Base-by-base conservation (phyloP, 768 basidiomycete species). In the Tylopilus balloui region DNA sequence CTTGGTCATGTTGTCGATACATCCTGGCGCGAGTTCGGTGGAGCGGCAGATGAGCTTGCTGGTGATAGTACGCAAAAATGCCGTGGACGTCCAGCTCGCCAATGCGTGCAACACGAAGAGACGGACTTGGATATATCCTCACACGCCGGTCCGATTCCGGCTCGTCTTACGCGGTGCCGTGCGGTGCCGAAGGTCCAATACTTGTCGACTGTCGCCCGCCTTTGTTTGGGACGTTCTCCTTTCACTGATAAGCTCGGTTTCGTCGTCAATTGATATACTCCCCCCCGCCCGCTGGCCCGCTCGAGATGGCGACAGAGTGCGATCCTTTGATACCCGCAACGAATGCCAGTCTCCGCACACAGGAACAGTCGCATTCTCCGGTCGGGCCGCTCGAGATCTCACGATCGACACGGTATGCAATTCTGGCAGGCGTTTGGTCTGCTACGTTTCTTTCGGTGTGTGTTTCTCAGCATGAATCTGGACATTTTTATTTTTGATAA, bases 361-460 rank as follows among this genome's bases (percentile, higher is more conserved):
- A 34, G 39, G 28, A 42, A 29, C 48, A 40, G 4, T 14, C 52
- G 24, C 36, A 14, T 27, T 45, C 53, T 13, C 46, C 42, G 11
- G 47, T 64, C 6, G 84, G 83, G 0, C 86, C 86, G 5, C 59
- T 78, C 15, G 84, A 87, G 28, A 79, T 88, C 32, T 73, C 82
- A 15, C 67, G 62, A 19, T 73, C 75, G 4, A 84, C 77, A n/a
- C 74, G 84, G 8, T 74, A 79, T 61, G 78, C 80, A 0, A 88
- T 88, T 47, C 60, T 88, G 25, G 80, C 78, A n/a, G 86, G 84
- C 27, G 71, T 88, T 23, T 88, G 85, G 86, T 70, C 76, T 9
- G 84, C 80, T 4, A 82, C 78, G 3, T 88, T 88, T 68, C 77
- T 90, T 47, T 83, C 81, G 38, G 87, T 89, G 84, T 72, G 25